These are phyloP conservation scores for Eragrostis curvula DNA, from an alignment of 176 grass and related monocot genomes.

Conservation along the genomic window DNA sequence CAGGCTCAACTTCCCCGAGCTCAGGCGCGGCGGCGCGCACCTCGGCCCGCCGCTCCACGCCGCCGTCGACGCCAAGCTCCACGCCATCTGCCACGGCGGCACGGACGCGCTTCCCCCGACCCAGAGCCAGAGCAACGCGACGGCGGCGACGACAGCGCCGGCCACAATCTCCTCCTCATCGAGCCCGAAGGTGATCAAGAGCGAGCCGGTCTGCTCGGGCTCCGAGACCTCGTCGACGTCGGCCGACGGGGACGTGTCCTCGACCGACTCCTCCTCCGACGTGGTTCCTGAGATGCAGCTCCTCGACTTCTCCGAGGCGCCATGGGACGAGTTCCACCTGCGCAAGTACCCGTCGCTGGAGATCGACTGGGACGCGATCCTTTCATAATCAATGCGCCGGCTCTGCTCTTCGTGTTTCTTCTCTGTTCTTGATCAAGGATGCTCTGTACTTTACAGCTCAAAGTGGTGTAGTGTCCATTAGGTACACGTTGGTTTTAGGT, in stretches of 20 bases:
- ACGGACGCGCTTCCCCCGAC: background rate
- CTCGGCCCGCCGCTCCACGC: conserved; percentile 62
- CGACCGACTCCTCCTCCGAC: conserved; percentile 49
- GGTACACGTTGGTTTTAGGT: conserved; percentile 37
- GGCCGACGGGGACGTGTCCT: conserved; percentile 55
- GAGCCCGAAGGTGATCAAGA: conserved; percentile 47
- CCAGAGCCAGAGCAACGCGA: conserved; percentile 24
- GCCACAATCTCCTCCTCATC: conserved; percentile 32
- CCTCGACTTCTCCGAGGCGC: conserved; percentile 74
- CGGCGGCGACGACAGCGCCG: conserved; percentile 1
- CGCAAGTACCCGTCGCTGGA: conserved; percentile 91
- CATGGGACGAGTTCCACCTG: conserved; percentile 86
- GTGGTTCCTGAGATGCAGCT: conserved; percentile 60
- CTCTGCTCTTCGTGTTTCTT: background rate
- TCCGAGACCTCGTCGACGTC: conserved; percentile 52
- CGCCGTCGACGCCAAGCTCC: conserved; percentile 67
- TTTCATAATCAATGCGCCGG: conserved; percentile 50
- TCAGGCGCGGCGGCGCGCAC: conserved; percentile 50
- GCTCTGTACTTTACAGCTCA: conserved; percentile 22
- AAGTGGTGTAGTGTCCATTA: conserved; percentile 35
- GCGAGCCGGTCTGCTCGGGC: conserved; percentile 43
- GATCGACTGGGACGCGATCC: conserved; percentile 95
- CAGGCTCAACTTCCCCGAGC: conserved; percentile 76
- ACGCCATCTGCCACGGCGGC: conserved; percentile 54
- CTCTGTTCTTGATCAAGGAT: conserved; percentile 34